Evolutionary conservation across 208 protist genomes (phyloP).

Genomic region (Wallacemonas rigidus): DNA sequence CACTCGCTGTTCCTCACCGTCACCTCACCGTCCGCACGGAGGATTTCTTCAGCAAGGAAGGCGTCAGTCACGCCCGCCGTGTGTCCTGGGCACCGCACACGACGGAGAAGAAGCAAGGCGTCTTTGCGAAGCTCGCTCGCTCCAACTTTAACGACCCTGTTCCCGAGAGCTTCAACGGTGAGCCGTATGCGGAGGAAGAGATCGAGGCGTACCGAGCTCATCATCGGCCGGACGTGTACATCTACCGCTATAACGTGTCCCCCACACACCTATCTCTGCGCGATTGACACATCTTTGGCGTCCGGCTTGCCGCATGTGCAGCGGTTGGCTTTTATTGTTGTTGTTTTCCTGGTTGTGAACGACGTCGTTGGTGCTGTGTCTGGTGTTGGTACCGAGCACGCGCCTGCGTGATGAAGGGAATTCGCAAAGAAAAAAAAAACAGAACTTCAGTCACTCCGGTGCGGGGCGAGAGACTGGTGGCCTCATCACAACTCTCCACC

Average conservation of each 20-base stretch:
- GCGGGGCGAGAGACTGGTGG: no score
- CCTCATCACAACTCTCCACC: no score
- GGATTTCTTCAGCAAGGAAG: slow-evolving; percentile 92
- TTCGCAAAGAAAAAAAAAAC: background rate
- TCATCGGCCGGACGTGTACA: slow-evolving; percentile 85
- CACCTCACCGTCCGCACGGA: slow-evolving; percentile 80
- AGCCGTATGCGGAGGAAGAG: slow-evolving; percentile 88
- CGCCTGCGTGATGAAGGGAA: no score
- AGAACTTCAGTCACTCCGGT: no score
- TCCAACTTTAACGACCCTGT: slow-evolving; percentile 89
- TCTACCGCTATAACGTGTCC: slow-evolving; percentile 89
- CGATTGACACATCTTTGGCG: slow-evolving; percentile 31
- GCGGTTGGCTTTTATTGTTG: background rate
- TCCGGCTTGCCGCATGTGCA: slow-evolving; percentile 8
- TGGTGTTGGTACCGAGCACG: no score
- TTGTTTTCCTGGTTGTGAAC: background rate
- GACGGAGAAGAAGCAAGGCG: slow-evolving; percentile 88
- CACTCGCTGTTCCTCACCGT: slow-evolving; percentile 11
- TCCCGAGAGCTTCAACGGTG: slow-evolving; percentile 60
- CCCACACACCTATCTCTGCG: slow-evolving; percentile 86
- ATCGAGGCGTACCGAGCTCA: slow-evolving; percentile 86
- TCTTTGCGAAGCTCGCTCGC: slow-evolving; percentile 85
- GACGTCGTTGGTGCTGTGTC: no score
- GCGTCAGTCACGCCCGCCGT: slow-evolving; percentile 84
- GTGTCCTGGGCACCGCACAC: slow-evolving; percentile 91